Evolutionary conservation across 2,329 filamentous ascomycete species (phyloP).

Genomic region (Didymellaceae sp.): DNA sequence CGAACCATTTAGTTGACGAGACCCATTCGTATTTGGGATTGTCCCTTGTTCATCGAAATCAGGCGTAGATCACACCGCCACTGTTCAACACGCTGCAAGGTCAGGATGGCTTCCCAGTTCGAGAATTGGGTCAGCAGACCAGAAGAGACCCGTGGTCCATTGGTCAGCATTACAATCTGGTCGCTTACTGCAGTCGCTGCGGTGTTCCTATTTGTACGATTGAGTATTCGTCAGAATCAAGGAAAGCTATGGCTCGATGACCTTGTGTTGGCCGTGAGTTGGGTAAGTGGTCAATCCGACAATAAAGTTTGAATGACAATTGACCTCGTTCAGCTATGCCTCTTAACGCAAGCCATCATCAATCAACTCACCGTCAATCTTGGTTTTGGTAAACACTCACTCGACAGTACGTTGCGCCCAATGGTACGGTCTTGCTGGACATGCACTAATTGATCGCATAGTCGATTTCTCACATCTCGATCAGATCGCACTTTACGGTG

Average conservation of each 20-base stretch:
- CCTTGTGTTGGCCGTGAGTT: conserved; percentile 15
- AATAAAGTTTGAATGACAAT: not conserved
- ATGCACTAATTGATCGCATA: not conserved
- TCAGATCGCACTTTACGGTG: conserved; percentile 17
- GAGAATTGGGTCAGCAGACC: conserved; percentile 19
- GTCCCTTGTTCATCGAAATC: not conserved
- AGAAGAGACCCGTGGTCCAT: conserved; percentile 16
- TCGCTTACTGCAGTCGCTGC: conserved; percentile 14
- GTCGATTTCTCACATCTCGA: conserved; percentile 11
- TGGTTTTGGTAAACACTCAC: conserved; percentile 19
- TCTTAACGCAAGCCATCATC: conserved; percentile 20
- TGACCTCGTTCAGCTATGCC: conserved; percentile 13
- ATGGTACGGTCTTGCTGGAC: not conserved
- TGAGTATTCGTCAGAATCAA: conserved; percentile 19
- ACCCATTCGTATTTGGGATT: not conserved
- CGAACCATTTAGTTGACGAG: not conserved
- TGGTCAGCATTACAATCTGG: conserved; percentile 19
- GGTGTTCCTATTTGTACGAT: conserved; percentile 15
- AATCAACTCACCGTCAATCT: conserved; percentile 23
- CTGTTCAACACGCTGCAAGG: not conserved
- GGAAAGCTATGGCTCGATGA: conserved; percentile 24
- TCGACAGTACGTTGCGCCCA: conserved; percentile 15
- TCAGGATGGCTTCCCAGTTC: conserved; percentile 1
- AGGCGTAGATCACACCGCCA: too few species aligned
- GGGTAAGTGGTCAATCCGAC: conserved; percentile 7